phyloP scores from a whole-genome alignment of 257 asterid genomes.

The Cynanchum wilfordii region DNA sequence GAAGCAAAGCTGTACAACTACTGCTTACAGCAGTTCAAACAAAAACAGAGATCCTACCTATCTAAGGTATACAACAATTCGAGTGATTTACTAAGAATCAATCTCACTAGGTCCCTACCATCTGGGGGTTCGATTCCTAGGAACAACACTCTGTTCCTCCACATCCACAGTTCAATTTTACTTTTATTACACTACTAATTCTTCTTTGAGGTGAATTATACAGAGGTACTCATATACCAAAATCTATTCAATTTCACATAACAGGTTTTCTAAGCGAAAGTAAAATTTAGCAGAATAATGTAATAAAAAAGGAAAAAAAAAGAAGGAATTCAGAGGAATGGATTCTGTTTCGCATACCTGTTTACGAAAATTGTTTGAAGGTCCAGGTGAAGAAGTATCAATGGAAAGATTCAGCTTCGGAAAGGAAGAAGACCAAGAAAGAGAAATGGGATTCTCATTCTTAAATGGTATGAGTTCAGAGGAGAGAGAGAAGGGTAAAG shows the following conservation, averaged over 20 bases:
- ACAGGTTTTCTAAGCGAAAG: background rate
- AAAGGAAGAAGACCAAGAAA: constrained; percentile 74
- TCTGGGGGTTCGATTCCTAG: too few relatives aligned
- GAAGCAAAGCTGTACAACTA: too few relatives aligned
- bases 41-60: too few relatives aligned
- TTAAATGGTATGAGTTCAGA: constrained; percentile 32
- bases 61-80: too few relatives aligned
- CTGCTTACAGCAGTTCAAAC: too few relatives aligned
- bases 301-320: background rate
- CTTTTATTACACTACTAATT: too few relatives aligned
- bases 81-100: too few relatives aligned
- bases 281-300: background rate
- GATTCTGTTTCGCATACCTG: constrained; percentile 34
- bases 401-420: constrained; percentile 43
- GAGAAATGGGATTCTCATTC: constrained; percentile 26
- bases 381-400: constrained; percentile 13
- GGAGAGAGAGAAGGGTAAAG: constrained; percentile 32
- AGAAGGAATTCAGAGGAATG: constrained; percentile 6
- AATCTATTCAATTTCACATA: background rate
- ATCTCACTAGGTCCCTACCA: too few relatives aligned
- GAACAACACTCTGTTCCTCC: too few relatives aligned
- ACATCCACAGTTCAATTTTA: too few relatives aligned
- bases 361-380: constrained; percentile 27
- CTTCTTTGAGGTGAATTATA: too few relatives aligned
- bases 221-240: background rate